Evolutionary conservation across 257 asterid genomes (phyloP), one percentile per base, ranked within the genome.

Genomic region (Knoxia roxburghii): DNA sequence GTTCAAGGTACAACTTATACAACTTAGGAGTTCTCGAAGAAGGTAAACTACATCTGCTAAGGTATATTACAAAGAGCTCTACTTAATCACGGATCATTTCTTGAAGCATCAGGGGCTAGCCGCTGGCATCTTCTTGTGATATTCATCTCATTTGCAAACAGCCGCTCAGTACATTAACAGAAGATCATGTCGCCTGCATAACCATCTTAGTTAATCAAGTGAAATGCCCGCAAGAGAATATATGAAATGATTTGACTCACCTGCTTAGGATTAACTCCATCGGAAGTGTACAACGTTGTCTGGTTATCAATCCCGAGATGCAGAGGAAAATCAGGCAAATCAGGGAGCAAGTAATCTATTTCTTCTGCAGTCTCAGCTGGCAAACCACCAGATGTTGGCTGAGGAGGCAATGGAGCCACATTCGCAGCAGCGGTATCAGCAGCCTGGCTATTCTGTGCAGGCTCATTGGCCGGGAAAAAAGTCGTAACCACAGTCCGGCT

Each of bases 361-460:
- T 52, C 69, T 23, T 63, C 67, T 10, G 67, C 11, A 10, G 54
- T 27, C 33, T 63, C 70, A 21, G 52, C 43, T 26, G 4, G 14
- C 17, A 41, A 61, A 27, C 54, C 70, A 54, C 54, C 70, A 1
- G 37, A 6, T 12, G n/a, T 32, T 62, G 39, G 69, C 40, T 21
- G 21, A 24, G 33, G 20, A 6, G 8, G 32, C 18, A n/a, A 14
- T 18, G 26, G 26, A 37, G 3, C 5, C 0, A 0, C 49, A 24
- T 33, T 29, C 21, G 17, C 9, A 17, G 37, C n/a, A 2, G 4
- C 21, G 20, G 43, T 20, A 13, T 49, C 37, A 20, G 51, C 21
- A 43, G 41, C n/a, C n/a, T n/a, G 3, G 30, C 30, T 21, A 12
- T 40, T 40, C 12, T n/a, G n/a, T n/a, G n/a, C n/a, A n/a, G n/a